Evolutionary conservation across 805 yeast genomes (phyloP), one percentile per base, ranked within the genome.

Genomic region (Spathaspora girioi): DNA sequence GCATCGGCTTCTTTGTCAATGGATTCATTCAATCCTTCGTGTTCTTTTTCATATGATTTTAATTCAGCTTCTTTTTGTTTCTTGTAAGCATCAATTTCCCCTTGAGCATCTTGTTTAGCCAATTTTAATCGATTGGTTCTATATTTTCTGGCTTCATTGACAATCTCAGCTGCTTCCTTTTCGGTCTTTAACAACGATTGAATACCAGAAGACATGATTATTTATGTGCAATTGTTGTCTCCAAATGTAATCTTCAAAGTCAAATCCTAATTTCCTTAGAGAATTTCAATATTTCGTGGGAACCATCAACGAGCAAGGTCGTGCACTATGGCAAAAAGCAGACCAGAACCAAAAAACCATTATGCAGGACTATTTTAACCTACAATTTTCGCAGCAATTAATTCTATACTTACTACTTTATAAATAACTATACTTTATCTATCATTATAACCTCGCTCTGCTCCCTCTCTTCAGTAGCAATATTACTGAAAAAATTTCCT

Each of bases 121-220:
- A 94, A 92, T 81, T 93, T 94, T 68, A 94, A 80, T 58, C 91
- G 87, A 59, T 82, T 86, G 42, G 94, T 80, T 71, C 97, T 89
- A 76, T 86, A 90, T 61, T 85, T 80, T 78, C 98, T 89, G 20
- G 99, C 97, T 67, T 87, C 87, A 63, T 92, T 80, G 55, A 94
- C 98, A 57, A 92, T 88, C 61, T 86, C 92, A 61, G 96, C 97
- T n/a, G 99, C 98, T 63, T 89, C 93, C 73, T 88, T 90, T 76
- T 94, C 99, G 56, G 98, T 96, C 79, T 87, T 85, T 55, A 85
- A 76, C 53, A 85, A 79, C 57, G 87, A 82, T 76, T 85, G 88
- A 63, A 85, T 84, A 60, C 89, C 90, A 47, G 69, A 63, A 18
- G 66, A 62, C 66, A 62, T 63, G 18, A 12, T 45, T 23, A 10